Evolutionary conservation across 345 rosid species (phyloP).

Genomic region (Durio zibethinus): DNA sequence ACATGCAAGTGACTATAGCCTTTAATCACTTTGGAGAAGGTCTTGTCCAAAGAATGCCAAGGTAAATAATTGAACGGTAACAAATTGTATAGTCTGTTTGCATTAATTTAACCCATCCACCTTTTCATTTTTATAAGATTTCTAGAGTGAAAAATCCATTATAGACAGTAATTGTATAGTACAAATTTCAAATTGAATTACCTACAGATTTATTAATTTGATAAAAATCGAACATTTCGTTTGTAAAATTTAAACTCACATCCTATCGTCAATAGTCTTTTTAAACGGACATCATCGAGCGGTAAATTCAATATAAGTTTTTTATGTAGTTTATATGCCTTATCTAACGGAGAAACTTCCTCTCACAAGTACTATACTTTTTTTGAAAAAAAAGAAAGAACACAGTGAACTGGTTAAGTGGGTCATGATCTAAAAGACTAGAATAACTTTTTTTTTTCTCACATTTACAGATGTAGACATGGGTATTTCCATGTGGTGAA

Average conservation of each 20-base stretch:
- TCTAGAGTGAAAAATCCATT: background rate
- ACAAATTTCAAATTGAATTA: too few species aligned
- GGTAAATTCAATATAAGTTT: too few species aligned
- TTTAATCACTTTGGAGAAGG: conserved; percentile 91
- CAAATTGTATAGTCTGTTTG: too few species aligned
- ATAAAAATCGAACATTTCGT: too few species aligned
- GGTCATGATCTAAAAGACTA: background rate
- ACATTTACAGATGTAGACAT: conserved; percentile 56
- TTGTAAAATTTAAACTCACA: too few species aligned
- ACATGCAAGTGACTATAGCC: conserved; percentile 84
- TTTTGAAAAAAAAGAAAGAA: too few species aligned
- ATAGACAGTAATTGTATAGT: background rate
- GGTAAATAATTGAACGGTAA: conserved; percentile 32
- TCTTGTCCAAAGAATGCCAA: conserved; percentile 79
- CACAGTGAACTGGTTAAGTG: background rate
- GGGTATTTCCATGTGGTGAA: conserved; percentile 93
- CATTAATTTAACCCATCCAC: background rate
- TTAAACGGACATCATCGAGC: too few species aligned
- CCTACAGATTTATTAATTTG: too few species aligned
- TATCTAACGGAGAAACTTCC: too few species aligned
- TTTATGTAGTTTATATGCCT: too few species aligned
- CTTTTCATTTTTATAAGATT: background rate
- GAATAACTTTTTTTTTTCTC: background rate
- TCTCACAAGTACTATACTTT: too few species aligned
- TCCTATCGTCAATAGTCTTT: too few species aligned